Evolutionary conservation across 1,139 yeast genomes (phyloP), one percentile per base, ranked within the genome.

Genomic region (Geotrichum europaeum): DNA sequence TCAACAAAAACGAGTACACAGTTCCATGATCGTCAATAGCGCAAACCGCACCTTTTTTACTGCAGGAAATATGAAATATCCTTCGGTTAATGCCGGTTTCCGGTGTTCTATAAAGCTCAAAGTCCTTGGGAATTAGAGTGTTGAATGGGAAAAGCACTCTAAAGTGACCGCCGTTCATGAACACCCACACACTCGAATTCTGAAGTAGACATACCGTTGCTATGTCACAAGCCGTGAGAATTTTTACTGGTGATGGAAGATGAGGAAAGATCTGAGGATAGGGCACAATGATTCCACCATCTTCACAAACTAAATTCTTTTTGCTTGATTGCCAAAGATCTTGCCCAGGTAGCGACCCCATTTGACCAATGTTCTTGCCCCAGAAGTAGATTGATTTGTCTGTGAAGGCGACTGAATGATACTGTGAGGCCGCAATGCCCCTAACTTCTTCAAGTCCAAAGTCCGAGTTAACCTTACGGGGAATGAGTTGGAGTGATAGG

Each of bases 351-450:
- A 10, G 74, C 65, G 54, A 83, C 78, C 96, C 96, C 85, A 92
- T 85, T 70, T 92, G 97, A 0, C 98, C 98, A 36, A 84, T 75
- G 70, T 90, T 89, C 40, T 87, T 75, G 0, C 98, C 98, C 96
- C 96, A 90, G 49, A 84, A 75, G 64, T 77, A 82, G 7, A 90
- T 68, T 12, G 79, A 80, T 45, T 78, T 72, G 34, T 76, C 78
- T 0, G 87, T 78, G 66, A 79, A 87, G 0, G 82, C 89, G 4
- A 87, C 79, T 0, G 95, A 84, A 70, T 89, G 96, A 25, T 86
- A 79, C 55, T 81, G 84, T 1, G 97, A 89, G 13, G 89, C 86
- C 0, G 86, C 75, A 10, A 87, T 76, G 0, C 91, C 90, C 15
- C 73, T 72, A 4, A 84, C 70, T 15, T 70, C 69, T 43, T 68